Evolutionary conservation across 129 eudicot genomes (phyloP), one percentile per base, ranked within the genome.

Genomic region (Logfia minima): DNA sequence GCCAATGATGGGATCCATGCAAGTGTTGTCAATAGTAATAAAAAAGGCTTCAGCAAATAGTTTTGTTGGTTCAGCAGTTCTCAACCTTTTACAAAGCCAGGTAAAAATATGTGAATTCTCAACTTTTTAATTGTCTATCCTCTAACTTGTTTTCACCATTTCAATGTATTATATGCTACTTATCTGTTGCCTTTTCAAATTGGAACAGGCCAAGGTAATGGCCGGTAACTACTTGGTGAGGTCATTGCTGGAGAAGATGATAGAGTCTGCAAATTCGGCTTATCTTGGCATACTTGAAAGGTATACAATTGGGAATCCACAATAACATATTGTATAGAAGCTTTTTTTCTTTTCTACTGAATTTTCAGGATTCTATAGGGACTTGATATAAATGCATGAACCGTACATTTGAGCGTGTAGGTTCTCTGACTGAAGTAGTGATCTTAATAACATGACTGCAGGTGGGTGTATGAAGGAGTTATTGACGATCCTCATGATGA

Each of bases 381-480:
- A 61, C 13, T 17, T 58, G 4, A 58, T 58, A n/a, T 17, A 19
- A n/a, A 17, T 58, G 63, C 28, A 58, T 58, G 63, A 19, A 58
- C 11, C 28, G 8, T 21, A 58, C 26, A 58, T 58, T 58, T 17
- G 5, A 24, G 24, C 23, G 39, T 78, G 62, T 58, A 11, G 32
- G 28, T n/a, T 59, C 17, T 37, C 61, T 71, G 61, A 52, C 76
- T 66, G 31, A 82, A 55, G 64, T 55, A 77, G 51, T 58, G 37
- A 37, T 9, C 2, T 26, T n/a, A 32, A 70, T 60, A 59, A 61
- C 21, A 69, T 75, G 28, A 41, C 14, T 78, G 60, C 83, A 94
- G 98, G 90, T 94, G 98, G 98, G 90, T 94, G 41, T 89, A 94
- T 82, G 98, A 94, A 87, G 98, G 98, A 75, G 93, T 91, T 77